A percentile compares a stretch with the other conserved stretches of the same genome.
These are phyloP conservation scores for Hordeum pubiflorum DNA, from an alignment of 202 grass and related monocot species.

Conservation along the genomic window DNA sequence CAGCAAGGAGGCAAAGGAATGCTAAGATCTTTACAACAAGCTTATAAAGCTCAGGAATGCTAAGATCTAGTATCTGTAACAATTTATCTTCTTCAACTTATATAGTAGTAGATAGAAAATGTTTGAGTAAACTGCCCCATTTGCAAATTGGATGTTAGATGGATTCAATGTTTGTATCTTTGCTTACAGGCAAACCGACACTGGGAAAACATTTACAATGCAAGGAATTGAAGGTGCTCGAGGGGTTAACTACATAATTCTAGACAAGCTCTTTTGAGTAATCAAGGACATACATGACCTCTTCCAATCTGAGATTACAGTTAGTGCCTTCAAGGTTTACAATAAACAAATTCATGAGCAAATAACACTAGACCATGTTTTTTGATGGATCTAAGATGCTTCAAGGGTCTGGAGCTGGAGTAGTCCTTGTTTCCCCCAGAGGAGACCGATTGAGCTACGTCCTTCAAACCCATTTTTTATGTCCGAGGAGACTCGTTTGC, in stretches of 20 bases:
- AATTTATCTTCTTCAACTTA: not conserved
- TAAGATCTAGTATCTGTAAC: too few relatives aligned
- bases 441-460: too few relatives aligned
- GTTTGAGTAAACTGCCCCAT: conserved; percentile 65
- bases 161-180: conserved; percentile 94
- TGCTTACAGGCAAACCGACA: conserved; percentile 84
- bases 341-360: conserved; percentile 92
- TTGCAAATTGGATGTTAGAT: conserved; percentile 78
- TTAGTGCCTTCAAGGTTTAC: conserved; percentile 83
- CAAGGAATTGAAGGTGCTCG: conserved; percentile 68
- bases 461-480: too few relatives aligned
- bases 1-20: conserved; percentile 56
- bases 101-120: conserved; percentile 45
- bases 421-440: too few relatives aligned
- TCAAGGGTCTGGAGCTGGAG: too few relatives aligned
- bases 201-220: conserved; percentile 97
- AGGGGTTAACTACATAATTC: conserved; percentile 77
- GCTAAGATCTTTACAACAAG: conserved; percentile 80
- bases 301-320: conserved; percentile 52
- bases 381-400: too few relatives aligned
- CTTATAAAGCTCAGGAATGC: conserved; percentile 49
- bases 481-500: too few relatives aligned
- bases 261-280: too few relatives aligned
- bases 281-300: too few relatives aligned
- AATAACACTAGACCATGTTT: conserved; percentile 57